Evolutionary conservation across 2,329 filamentous ascomycete genomes (phyloP), one percentile per base, ranked within the genome.

Genomic region (Botrytis galanthina): DNA sequence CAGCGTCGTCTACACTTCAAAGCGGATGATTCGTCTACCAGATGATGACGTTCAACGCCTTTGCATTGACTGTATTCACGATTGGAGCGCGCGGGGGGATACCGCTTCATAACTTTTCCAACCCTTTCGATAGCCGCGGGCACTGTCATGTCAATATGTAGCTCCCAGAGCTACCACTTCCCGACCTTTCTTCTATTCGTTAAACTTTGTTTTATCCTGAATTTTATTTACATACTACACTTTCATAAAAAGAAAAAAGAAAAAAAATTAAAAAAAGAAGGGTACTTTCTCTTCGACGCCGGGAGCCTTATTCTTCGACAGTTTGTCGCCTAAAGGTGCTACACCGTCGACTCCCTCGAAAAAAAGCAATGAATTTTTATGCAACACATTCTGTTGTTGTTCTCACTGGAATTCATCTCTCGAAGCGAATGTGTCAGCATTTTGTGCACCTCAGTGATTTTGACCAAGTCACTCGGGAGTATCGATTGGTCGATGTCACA

Each of bases 51-150:
- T 68, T 57, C 66, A 32, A n/a, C 20, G 16, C n/a, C 9, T 35
- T 10, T 4, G 35, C 18, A 18, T 39, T 29, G 9, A 39, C 18
- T 29, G 64, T 4, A 6, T 22, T 18, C 26, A 35, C n/a, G 48
- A 42, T 51, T 9, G 7, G 66, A 68, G 66, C n/a, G 26, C 48
- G 66, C 66, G 66, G 35, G 16, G 48, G 66, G 66, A 68, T 68
- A 57, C 48, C 35, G 64, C 48, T 57, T 10, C 22, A 57, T 29
- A 42, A 57, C 35, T 42, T 6, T 42, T 68, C 35, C 14, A 67
- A 22, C 48, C 6, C n/a, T n/a, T 32, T 57, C 26, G 48, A 57
- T 4, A 68, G 48, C 22, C 48, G 35, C 26, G 35, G 48, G 48
- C 64, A 68, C 64, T 29, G 26, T 42, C 48, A 57, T 57, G 3